Evolutionary conservation across 2,329 filamentous ascomycete genomes (phyloP), one percentile per base, ranked within the genome.

Genomic region (Aaosphaeria pasadenensis): DNA sequence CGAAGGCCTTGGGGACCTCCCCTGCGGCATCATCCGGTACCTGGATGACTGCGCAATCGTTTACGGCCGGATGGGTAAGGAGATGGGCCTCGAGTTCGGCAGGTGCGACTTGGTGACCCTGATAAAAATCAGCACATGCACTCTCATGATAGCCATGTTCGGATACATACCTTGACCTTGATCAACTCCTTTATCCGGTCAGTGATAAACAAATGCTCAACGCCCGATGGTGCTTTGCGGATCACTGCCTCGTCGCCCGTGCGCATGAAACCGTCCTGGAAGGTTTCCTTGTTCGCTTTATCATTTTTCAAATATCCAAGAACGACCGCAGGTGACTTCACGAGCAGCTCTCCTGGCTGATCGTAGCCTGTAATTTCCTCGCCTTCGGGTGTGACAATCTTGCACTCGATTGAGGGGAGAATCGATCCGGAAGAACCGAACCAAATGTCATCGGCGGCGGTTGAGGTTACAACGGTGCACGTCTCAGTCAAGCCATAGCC

Each of bases 231-330:
- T 6, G 82, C 76, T 59, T 81, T 79, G 2, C 80, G 78, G 7
- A 95, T 74, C 3, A 92, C 75, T 0, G 87, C 89, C 66, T 95
- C 89, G 59, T 96, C 91, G 5, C 91, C 91, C 0, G 91, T 96
- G 38, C 81, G 82, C 78, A 95, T 83, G 83, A 89, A 94, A 1
- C 75, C 74, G 51, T 91, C 85, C 1, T 84, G 77, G 60, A 90
- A 96, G 0, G 91, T 94, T 65, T 95, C 89, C 44, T 80, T 77
- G 17, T 85, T 95, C 3, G 91, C 90, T 61, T 88, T 86, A 40
- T 88, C 84, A 62, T 96, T 95, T 72, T 95, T 87, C 45, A 95
- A 74, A 58, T 96, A 96, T 1, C 91, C 91, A 0, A 96, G 71
- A 0, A 88, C 84, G 1, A 95, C 82, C 1, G 85, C 85, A 0